Base-by-base conservation (phyloP, 2,329 filamentous ascomycete species). In the Xylariaceae sp. region DNA sequence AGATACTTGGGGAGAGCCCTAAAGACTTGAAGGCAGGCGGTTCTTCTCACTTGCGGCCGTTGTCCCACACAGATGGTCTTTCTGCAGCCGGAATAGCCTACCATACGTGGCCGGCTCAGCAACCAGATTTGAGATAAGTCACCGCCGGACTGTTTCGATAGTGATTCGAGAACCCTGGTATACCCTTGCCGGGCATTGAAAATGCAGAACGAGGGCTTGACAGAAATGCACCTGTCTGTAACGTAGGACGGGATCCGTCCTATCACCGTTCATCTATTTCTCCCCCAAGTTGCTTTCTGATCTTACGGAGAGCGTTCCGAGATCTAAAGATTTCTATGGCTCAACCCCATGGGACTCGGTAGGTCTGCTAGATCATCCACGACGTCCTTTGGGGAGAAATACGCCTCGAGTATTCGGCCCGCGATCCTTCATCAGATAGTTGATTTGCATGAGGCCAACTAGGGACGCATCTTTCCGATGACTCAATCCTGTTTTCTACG, bases 181-280 rank as follows among this genome's bases (percentile, higher is more conserved):
- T 40, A 48, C 20, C 44, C 42, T 47, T 40, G 40, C 21, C 49
- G 23, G 32, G 32, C 32, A 60, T 50, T 56, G 52, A 54, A 48
- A 48, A 49, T 63, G 60, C 37, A 52, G 50, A 57, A 55, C 47
- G 20, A 48, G 32, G 32, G 32, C 32, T 37, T 37, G 32, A 7
- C 32, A 37, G 49, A 49, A 57, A 59, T 59, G 55, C 59, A 62
- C 52, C 64, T 52, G 56, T 47, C 59, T 65, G 67, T 65, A 68
- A 68, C 65, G 66, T 69, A 52, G 56, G 57, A 70, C 52, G 55
- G 58, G 59, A 63, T 57, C 60, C 48, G 48, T 64, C 56, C 59
- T 59, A 58, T 63, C 57, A 59, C 48, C 61, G 47, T 46, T 54
- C 40, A 40, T 26, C 49, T 40, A 59, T 54, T 61, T 51, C 50